A percentile compares a stretch with the other conserved stretches of the same genome.
Conservation (phyloP, 176 grass and related monocot species). For the Elymus sibiricus region DNA sequence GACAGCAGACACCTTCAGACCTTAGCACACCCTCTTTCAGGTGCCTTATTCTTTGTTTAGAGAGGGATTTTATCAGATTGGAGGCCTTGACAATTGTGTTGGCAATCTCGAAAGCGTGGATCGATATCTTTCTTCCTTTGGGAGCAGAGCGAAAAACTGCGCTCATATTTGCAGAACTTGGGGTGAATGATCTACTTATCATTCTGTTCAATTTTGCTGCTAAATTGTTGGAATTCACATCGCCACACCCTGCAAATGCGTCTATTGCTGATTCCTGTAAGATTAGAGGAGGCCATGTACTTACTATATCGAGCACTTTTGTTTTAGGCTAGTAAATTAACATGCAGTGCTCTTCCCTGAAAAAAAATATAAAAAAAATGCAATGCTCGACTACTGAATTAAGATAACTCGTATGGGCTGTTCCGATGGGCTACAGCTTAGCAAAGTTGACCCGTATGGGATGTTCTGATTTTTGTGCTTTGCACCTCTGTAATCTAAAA, state of each 20-base stretch:
- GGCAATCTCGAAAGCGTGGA: constrained; percentile 58
- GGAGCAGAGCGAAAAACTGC: not conserved
- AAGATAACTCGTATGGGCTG: too few relatives aligned
- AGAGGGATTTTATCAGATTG: constrained; percentile 47
- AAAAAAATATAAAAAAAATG: too few relatives aligned
- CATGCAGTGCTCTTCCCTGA: not conserved
- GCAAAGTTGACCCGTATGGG: too few relatives aligned
- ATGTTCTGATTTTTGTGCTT: too few relatives aligned
- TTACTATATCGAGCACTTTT: not conserved
- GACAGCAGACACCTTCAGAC: constrained; percentile 36
- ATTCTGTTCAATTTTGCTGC: not conserved
- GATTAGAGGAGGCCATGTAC: not conserved
- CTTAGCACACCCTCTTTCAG: constrained; percentile 36
- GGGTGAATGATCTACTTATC: not conserved
- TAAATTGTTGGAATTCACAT: not conserved
- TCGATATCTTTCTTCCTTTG: constrained; percentile 31
- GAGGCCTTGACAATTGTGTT: constrained; percentile 54
- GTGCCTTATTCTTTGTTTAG: constrained; percentile 35
- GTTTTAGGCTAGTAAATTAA: not conserved
- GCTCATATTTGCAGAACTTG: not conserved
- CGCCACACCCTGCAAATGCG: not conserved
- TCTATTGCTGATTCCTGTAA: not conserved
- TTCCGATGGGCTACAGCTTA: too few relatives aligned
- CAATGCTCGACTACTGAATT: too few relatives aligned
- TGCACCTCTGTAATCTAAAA: too few relatives aligned